A percentile compares a stretch with the other conserved stretches of the same genome.
Evolutionary conservation across 495 filamentous ascomycete species (phyloP).

Genomic region (Lophiotrema nucula): DNA sequence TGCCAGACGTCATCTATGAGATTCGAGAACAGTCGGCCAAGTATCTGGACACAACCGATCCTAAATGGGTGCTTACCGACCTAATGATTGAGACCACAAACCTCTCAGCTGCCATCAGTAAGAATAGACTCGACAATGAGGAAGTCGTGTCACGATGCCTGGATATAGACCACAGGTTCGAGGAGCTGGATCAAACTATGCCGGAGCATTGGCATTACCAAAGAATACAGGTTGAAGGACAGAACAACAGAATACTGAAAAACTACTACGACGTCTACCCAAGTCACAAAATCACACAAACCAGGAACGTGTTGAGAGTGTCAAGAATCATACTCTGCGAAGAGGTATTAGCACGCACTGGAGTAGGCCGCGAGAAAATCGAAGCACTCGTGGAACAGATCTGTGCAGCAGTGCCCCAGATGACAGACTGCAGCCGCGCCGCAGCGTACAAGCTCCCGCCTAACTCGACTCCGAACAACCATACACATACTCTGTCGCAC

Average conservation of each 20-base stretch:
- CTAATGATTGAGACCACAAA: slow-evolving; percentile 32
- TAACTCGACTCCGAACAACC: neutral
- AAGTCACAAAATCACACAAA: slow-evolving; percentile 31
- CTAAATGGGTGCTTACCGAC: slow-evolving; percentile 28
- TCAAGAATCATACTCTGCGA: slow-evolving; percentile 40
- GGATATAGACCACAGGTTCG: slow-evolving; percentile 8
- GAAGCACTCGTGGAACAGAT: slow-evolving; percentile 34
- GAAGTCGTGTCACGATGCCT: neutral
- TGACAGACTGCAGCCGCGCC: slow-evolving; percentile 18
- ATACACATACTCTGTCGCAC: slow-evolving; percentile 18
- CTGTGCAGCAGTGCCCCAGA: slow-evolving; percentile 38
- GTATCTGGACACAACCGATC: slow-evolving; percentile 20
- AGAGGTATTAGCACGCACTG: too few species aligned
- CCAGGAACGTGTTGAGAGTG: slow-evolving; percentile 37
- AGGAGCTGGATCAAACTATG: neutral
- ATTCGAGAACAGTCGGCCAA: slow-evolving; percentile 30
- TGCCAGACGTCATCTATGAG: slow-evolving; percentile 28
- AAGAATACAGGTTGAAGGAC: neutral
- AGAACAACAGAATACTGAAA: slow-evolving; percentile 24
- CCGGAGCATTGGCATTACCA: slow-evolving; percentile 6
- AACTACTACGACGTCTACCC: slow-evolving; percentile 33
- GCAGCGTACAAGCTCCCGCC: slow-evolving; percentile 6
- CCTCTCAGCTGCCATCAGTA: slow-evolving; percentile 19
- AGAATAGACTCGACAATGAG: neutral
- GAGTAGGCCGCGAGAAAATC: too few species aligned